phyloP scores from a whole-genome alignment of 371 early-diverging fungal species.

The Lichtheimia hyalospora region DNA sequence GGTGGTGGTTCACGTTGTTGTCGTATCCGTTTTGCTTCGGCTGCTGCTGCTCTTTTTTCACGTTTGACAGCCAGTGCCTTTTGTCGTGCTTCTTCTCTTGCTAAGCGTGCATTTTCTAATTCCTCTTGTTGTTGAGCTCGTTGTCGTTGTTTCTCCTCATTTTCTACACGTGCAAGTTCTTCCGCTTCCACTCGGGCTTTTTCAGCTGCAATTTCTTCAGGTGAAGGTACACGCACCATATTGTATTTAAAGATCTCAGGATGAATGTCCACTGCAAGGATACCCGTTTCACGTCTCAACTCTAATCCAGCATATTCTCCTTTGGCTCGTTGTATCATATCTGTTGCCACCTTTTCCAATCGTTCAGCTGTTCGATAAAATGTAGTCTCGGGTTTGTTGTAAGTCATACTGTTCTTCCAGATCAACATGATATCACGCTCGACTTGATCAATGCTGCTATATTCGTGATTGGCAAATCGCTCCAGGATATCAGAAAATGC shows the following conservation, averaged over 20 bases:
- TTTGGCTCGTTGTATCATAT: constrained; percentile 38
- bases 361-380: constrained; percentile 71
- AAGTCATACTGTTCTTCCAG: constrained; percentile 74
- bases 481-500: constrained; percentile 54
- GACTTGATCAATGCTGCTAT: constrained; percentile 39
- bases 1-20: constrained; percentile 4
- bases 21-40: constrained; percentile 3
- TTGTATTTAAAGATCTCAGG: constrained; percentile 58
- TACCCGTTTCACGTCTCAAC: constrained; percentile 40
- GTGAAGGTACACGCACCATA: constrained; percentile 21
- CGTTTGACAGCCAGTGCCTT: constrained; percentile 6
- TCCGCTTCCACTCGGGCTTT: constrained; percentile 16
- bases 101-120: constrained; percentile 5
- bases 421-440: constrained; percentile 67
- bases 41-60: constrained; percentile 8
- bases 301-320: constrained; percentile 38
- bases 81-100: constrained; percentile 8
- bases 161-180: constrained; percentile 14
- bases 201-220: constrained; percentile 23
- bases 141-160: constrained; percentile 10
- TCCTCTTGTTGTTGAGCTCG: constrained; percentile 10
- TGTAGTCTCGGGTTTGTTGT: constrained; percentile 73
- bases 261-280: constrained; percentile 47
- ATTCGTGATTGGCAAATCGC: constrained; percentile 41
- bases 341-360: constrained; percentile 36